A percentile compares a stretch with the other conserved stretches of the same genome.
These are phyloP conservation scores for Aspergillus uvarum DNA, from an alignment of 2,329 filamentous ascomycete genomes.

Conservation along the genomic window DNA sequence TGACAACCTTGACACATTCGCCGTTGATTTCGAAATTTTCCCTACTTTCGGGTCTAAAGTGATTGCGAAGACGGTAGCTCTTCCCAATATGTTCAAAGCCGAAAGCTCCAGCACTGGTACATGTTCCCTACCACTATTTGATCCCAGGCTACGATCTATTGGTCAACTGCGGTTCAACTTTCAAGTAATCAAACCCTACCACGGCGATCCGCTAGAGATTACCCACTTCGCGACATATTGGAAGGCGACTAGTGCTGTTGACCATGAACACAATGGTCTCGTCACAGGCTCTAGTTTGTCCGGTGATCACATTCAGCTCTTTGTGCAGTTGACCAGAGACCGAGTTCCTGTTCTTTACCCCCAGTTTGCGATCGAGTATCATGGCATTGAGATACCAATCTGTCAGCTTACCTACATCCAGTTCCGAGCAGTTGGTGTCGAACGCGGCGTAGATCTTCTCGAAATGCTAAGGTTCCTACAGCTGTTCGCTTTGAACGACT, in stretches of 20 bases:
- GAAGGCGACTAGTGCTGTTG: constrained; percentile 94
- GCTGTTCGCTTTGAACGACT: constrained; percentile 36
- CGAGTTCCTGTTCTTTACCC: constrained; percentile 85
- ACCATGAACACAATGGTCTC: constrained; percentile 79
- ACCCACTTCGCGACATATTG: constrained; percentile 98
- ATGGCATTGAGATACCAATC: constrained; percentile 77
- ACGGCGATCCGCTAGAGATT: constrained; percentile 88
- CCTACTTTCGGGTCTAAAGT: constrained; percentile 97
- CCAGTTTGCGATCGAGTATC: constrained; percentile 73
- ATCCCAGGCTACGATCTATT: constrained; percentile 85
- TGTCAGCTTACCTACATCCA: constrained; percentile 70
- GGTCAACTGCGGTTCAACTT: constrained; percentile 92
- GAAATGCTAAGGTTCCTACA: constrained; percentile 33
- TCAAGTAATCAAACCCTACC: constrained; percentile 95
- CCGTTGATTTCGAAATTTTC: constrained; percentile 95
- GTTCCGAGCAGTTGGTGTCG: constrained; percentile 46
- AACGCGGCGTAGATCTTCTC: constrained; percentile 34
- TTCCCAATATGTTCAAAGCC: constrained; percentile 81
- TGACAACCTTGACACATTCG: constrained; percentile 87
- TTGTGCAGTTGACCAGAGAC: constrained; percentile 88
- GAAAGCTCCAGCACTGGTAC: constrained; percentile 71
- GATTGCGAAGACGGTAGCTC: constrained; percentile 90
- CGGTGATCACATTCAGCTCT: constrained; percentile 90
- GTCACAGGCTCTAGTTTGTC: constrained; percentile 94
- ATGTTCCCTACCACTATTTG: constrained; percentile 86